Base-by-base conservation (phyloP, 352 stramenopile species). In the Globisporangium nodosum region DNA sequence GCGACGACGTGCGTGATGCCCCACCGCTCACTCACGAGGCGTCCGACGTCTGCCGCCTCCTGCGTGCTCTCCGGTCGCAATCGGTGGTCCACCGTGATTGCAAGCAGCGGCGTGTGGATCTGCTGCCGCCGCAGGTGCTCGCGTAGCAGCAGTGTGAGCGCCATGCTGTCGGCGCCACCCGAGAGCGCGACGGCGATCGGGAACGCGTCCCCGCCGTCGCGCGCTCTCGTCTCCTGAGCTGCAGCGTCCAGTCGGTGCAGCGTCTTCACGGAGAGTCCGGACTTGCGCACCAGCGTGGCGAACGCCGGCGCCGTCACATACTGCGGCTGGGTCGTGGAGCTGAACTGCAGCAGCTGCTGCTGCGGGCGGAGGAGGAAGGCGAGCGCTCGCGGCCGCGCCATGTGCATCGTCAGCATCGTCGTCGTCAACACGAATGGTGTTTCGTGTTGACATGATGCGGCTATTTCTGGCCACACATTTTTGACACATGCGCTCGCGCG, bases 81-180 rank as follows among this genome's bases (percentile, higher is more conserved):
- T 31, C 64, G 66, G 58, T 95, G 85, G 56, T 95, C 81, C 49
- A 95, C 77, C 15, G 81, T 93, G 60, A 95, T 80, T 7, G 81
- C 85, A 20, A 95, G 61, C 11, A 95, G 73, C 43, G 79, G 76
- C 11, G 78, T 88, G 33, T 69, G 56, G 40, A 91, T 76, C 37
- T 59, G 27, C 12, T 77, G 70, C 7, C 60, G n/a, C 12, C 69
- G 60, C 15, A 94, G 42, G 53, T 84, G 82, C 54, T 93, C 80
- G 11, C 65, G 74, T 15, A 95, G 68, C 43, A 95, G 54, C 47
- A 93, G 72, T 68, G 84, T 80, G 52, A 95, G 58, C 27, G 85
- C 81, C 76, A 92, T 89, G 56, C 83, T 93, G 61, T 95, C 85
- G 2, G 76, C 82, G 7, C 85, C 85, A 13, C 85, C 85, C 0